Evolutionary conservation across 2,329 filamentous ascomycete genomes (phyloP).

Genomic region (Rhinocladiella mackenziei): DNA sequence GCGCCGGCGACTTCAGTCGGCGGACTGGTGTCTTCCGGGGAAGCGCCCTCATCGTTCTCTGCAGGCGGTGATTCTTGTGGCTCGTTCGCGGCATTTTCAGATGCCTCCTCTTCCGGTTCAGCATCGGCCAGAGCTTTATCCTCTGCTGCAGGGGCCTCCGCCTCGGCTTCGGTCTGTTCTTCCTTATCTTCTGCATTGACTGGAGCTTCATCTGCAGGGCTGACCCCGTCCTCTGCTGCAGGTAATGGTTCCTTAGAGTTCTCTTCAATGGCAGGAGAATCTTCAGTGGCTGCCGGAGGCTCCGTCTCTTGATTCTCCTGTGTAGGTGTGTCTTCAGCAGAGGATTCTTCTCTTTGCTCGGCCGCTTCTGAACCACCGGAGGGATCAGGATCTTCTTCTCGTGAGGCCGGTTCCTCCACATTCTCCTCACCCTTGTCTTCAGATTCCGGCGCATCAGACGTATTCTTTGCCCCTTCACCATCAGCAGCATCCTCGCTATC

Average conservation of each 20-base stretch:
- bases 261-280: not conserved
- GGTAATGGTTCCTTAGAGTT: not conserved
- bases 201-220: not conserved
- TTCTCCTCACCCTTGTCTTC: conserved; percentile 26
- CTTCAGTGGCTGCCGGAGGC: conserved; percentile 3
- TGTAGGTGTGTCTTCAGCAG: not conserved
- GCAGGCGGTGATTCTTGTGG: not conserved
- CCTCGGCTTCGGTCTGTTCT: not conserved
- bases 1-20: not conserved
- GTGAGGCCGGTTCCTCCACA: not conserved
- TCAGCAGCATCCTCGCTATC: conserved; percentile 11
- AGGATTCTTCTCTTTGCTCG: not conserved
- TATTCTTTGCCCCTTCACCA: not conserved
- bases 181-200: not conserved
- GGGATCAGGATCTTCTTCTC: not conserved
- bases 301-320: not conserved
- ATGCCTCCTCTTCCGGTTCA: not conserved
- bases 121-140: not conserved
- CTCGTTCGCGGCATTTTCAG: conserved; percentile 4
- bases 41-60: not conserved
- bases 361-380: not conserved
- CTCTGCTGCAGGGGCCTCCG: not conserved
- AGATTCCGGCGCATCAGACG: conserved; percentile 24
- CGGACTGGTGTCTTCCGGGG: not conserved
- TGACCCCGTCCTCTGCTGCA: not conserved